phyloP scores from a whole-genome alignment of 768 basidiomycete species.

The Dioszegia aurantiaca region DNA sequence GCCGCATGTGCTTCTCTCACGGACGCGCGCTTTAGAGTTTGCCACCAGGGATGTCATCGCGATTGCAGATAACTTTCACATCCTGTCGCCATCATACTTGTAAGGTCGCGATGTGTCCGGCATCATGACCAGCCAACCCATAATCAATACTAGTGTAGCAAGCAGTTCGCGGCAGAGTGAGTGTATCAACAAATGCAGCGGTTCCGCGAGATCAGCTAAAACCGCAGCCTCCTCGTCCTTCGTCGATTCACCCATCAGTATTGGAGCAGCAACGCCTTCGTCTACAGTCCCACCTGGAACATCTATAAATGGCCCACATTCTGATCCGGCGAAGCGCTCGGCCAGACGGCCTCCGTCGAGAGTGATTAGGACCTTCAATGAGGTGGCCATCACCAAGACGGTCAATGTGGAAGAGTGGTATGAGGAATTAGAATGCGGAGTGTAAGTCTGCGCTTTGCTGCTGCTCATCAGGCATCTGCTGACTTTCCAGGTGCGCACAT shows the following conservation, averaged over 20 bases:
- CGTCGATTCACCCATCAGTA: conserved; percentile 4
- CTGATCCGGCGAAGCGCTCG: background rate
- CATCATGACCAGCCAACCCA: background rate
- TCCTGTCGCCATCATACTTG: no score
- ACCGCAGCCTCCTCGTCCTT: background rate
- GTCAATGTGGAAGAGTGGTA: conserved; percentile 42
- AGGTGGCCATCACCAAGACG: conserved; percentile 31
- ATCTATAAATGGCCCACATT: background rate
- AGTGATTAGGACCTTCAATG: conserved; percentile 39
- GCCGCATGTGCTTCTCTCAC: no score
- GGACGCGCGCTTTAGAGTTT: no score
- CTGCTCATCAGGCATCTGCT: background rate
- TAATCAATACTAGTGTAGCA: background rate
- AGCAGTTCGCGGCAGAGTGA: no score
- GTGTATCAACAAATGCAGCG: no score
- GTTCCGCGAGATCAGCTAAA: no score
- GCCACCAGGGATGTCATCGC: no score
- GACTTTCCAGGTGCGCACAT: conserved; percentile 32
- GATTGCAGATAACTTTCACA: no score
- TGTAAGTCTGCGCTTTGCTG: conserved; percentile 24
- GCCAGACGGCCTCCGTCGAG: conserved; percentile 12
- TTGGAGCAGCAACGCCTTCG: background rate
- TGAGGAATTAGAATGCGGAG: conserved; percentile 46
- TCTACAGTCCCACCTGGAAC: background rate
- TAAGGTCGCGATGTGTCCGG: background rate